Evolutionary conservation across 768 basidiomycete genomes (phyloP).

Genomic region (Wakefieldia striispora): DNA sequence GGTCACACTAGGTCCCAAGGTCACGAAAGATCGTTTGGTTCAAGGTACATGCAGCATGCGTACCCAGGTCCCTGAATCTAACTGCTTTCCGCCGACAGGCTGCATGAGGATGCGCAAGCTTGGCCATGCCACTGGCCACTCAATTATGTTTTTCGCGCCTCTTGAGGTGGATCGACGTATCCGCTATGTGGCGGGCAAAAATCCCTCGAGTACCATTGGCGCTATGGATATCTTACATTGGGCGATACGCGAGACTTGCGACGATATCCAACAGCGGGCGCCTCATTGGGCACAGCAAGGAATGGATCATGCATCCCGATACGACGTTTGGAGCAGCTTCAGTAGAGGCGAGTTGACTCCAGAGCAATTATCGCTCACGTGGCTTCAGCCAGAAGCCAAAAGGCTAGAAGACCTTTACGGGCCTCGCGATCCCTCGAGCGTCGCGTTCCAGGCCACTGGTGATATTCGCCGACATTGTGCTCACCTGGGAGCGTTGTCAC

Average conservation of each 20-base stretch:
- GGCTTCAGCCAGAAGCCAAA: constrained; percentile 43
- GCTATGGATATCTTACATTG: constrained; percentile 42
- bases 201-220: neutral
- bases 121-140: constrained; percentile 46
- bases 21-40: constrained; percentile 16
- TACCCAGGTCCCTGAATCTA: neutral
- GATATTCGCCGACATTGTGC: constrained; percentile 24
- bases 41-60: constrained; percentile 7
- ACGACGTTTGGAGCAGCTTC: constrained; percentile 22
- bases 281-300: constrained; percentile 49
- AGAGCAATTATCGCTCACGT: constrained; percentile 17
- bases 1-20: constrained; percentile 14
- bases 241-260: constrained; percentile 45
- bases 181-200: constrained; percentile 24
- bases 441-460: neutral
- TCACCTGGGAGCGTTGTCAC: constrained; percentile 25
- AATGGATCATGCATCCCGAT: constrained; percentile 32
- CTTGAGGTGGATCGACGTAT: constrained; percentile 42
- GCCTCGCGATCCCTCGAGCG: constrained; percentile 2
- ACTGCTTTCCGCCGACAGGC: constrained; percentile 28
- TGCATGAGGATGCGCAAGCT: constrained; percentile 57
- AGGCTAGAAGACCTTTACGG: constrained; percentile 36
- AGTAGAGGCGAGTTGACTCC: constrained; percentile 4
- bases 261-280: constrained; percentile 36
- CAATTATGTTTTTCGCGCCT: constrained; percentile 49